Conservation (phyloP, 2,329 filamentous ascomycete genomes). For the Pseudogymnoascus pannorum region DNA sequence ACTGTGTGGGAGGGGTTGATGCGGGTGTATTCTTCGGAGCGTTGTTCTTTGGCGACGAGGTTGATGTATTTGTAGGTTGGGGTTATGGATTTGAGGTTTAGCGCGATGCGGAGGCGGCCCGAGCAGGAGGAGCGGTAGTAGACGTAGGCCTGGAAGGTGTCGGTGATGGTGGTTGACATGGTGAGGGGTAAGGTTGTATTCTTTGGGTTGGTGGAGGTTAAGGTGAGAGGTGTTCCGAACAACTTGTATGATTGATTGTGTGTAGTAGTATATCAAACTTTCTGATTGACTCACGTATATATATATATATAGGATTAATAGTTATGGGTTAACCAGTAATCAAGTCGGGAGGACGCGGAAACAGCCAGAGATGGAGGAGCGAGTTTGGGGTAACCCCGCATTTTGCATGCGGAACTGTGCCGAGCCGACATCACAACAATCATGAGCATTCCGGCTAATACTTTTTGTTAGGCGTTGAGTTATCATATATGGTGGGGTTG, state of each 20-base stretch:
- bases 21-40: constrained; percentile 36
- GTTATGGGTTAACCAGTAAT: background rate
- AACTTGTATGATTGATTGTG: background rate
- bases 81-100: constrained; percentile 46
- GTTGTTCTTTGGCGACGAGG: constrained; percentile 47
- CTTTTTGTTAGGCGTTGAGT: background rate
- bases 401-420: background rate
- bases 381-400: background rate
- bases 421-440: background rate
- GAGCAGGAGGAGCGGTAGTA: constrained; percentile 59
- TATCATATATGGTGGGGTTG: background rate
- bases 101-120: constrained; percentile 52
- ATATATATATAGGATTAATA: background rate
- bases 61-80: constrained; percentile 44
- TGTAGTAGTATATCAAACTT: background rate
- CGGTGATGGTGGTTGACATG: background rate
- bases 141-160: constrained; percentile 33
- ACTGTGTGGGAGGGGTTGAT: constrained; percentile 48
- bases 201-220: background rate
- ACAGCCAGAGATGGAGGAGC: background rate
- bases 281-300: background rate
- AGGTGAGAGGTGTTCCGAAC: background rate
- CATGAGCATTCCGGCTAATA: background rate
- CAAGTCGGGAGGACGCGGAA: background rate
- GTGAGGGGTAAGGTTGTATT: background rate